Percentiles rank a stretch among this genome's conserved stretches.
phyloP scores from a whole-genome alignment of 1,284 basidiomycete genomes.

The Ceratobasidium sp. region DNA sequence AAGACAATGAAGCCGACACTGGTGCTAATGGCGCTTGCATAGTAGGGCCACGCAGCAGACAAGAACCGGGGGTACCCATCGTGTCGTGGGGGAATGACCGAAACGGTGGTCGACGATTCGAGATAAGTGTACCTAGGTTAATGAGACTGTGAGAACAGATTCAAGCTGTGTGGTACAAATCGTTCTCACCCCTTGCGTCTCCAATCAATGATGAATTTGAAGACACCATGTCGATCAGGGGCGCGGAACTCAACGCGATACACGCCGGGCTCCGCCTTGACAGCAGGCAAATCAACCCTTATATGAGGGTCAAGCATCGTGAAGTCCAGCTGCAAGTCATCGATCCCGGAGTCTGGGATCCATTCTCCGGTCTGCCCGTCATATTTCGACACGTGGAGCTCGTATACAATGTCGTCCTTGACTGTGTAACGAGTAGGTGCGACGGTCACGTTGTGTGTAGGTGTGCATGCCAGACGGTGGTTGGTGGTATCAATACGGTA shows the following conservation, averaged over 20 bases:
- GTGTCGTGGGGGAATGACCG: slow-evolving; percentile 91
- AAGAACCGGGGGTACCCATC: slow-evolving; percentile 95
- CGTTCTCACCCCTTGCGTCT: slow-evolving; percentile 81
- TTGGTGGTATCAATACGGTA: slow-evolving; percentile 76
- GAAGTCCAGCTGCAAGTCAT: slow-evolving; percentile 90
- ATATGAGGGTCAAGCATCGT: slow-evolving; percentile 97
- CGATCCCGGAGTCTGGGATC: slow-evolving; percentile 71
- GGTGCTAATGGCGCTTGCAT: slow-evolving; percentile 85
- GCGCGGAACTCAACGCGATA: slow-evolving; percentile 82
- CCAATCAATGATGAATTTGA: slow-evolving; percentile 91
- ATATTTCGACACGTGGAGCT: slow-evolving; percentile 71
- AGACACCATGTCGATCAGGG: slow-evolving; percentile 96
- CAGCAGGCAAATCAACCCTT: slow-evolving; percentile 70
- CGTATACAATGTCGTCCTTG: slow-evolving; percentile 82
- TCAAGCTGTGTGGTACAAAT: background rate
- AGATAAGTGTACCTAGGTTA: slow-evolving; percentile 70
- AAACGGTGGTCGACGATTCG: slow-evolving; percentile 73
- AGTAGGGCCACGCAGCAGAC: slow-evolving; percentile 93
- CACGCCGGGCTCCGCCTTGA: slow-evolving; percentile 61
- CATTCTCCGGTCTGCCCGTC: slow-evolving; percentile 63
- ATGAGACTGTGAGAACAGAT: slow-evolving; percentile 9
- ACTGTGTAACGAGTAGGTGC: slow-evolving; percentile 69
- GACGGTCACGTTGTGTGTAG: slow-evolving; percentile 50
- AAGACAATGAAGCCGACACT: slow-evolving; percentile 84
- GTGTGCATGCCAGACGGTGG: slow-evolving; percentile 69